These are phyloP conservation scores for Daldinia vernicosa DNA, from an alignment of 495 filamentous ascomycete genomes.

Conservation along the genomic window DNA sequence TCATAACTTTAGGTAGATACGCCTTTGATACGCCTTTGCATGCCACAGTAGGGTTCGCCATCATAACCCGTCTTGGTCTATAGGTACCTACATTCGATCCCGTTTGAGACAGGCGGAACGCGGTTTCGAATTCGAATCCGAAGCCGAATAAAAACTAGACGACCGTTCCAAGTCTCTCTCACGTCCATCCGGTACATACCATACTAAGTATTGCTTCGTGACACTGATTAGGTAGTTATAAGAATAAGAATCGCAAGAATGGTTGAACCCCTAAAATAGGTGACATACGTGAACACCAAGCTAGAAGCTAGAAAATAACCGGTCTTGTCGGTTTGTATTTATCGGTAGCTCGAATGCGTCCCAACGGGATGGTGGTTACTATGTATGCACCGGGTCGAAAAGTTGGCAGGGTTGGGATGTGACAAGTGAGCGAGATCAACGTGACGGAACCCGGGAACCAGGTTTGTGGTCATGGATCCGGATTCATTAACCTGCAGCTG, in stretches of 20 bases:
- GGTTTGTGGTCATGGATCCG: constrained; percentile 41
- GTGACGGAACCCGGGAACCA: constrained; percentile 38
- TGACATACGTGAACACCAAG: constrained; percentile 9
- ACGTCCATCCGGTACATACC: neutral
- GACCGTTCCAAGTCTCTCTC: neutral
- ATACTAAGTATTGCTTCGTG: neutral
- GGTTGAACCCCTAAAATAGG: neutral
- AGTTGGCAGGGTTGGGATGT: constrained; percentile 38
- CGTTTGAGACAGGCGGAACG: neutral
- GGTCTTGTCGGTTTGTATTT: neutral
- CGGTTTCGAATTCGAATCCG: constrained; percentile 15
- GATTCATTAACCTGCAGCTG: constrained; percentile 44
- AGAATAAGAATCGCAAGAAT: neutral
- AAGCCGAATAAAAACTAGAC: constrained; percentile 3
- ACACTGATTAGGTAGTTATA: neutral
- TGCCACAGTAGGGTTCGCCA: too few relatives aligned
- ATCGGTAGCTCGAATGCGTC: constrained; percentile 21
- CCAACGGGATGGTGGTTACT: constrained; percentile 12
- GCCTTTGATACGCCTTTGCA: neutral
- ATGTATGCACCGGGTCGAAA: constrained; percentile 21
- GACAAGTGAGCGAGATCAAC: constrained; percentile 40
- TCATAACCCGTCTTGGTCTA: too few relatives aligned
- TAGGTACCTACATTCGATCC: too few relatives aligned
- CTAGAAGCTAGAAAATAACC: constrained; percentile 30
- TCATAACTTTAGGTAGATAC: neutral